These are phyloP conservation scores for Tubosaeta sp. DNA, from an alignment of 768 basidiomycete genomes.

Conservation along the genomic window DNA sequence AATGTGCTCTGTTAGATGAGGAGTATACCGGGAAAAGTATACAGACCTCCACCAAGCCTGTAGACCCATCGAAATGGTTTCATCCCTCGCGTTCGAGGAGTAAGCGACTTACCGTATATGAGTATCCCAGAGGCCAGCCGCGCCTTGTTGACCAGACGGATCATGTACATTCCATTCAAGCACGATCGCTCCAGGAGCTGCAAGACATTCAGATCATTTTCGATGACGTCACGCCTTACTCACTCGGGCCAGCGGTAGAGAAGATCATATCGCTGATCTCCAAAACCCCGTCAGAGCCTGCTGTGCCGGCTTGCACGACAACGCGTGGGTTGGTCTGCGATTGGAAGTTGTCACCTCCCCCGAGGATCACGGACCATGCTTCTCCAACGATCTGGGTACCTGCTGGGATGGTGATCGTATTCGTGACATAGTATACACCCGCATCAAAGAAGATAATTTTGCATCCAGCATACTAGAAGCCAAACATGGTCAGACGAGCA, in stretches of 20 bases:
- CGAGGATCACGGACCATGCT: conserved; percentile 47
- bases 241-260: conserved; percentile 48
- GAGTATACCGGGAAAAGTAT: not conserved
- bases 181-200: conserved; percentile 43
- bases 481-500: not conserved
- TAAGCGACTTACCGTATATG: conserved; percentile 30
- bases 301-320: conserved; percentile 42
- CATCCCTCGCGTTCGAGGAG: not conserved
- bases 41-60: conserved; percentile 28
- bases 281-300: conserved; percentile 44
- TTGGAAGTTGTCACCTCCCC: conserved; percentile 39
- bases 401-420: conserved; percentile 46
- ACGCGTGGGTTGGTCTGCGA: conserved; percentile 36
- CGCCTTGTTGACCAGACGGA: conserved; percentile 46
- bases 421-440: conserved; percentile 45
- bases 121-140: conserved; percentile 50
- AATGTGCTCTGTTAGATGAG: not conserved
- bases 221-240: not conserved
- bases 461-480: conserved; percentile 56
- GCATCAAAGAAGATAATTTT: conserved; percentile 83
- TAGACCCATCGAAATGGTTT: not conserved
- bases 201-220: not conserved
- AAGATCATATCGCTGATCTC: conserved; percentile 68
- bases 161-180: conserved; percentile 61
- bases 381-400: conserved; percentile 48